Evolutionary conservation across 352 stramenopile genomes (phyloP), one percentile per base, ranked within the genome.

Genomic region (Phytophthora cryptogea): DNA sequence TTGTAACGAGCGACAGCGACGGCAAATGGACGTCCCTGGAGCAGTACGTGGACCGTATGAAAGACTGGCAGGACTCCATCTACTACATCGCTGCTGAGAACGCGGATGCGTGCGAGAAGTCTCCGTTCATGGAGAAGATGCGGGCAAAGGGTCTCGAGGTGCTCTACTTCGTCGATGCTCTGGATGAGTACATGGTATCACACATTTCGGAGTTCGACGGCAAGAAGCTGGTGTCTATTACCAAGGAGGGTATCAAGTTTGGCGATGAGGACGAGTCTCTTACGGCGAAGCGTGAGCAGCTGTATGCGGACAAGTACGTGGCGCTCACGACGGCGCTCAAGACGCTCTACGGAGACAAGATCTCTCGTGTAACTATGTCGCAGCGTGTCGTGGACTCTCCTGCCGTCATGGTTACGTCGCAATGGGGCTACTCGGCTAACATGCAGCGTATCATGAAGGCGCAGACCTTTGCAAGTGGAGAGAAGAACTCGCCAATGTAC

Each of bases 371-470:
- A 11, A 75, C 79, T 6, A 97, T 99, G 35, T 99, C 97, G 6
- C 91, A 98, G 60, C 90, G 95, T 53, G 81, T 99, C 5, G 79
- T 94, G 35, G 89, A 90, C 30, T 94, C 94, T 36, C 97, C 98
- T 10, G 94, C 93, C 2, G 95, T 99, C 56, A 97, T 99, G 63
- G 92, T 98, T 33, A 98, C 95, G 8, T 95, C 89, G 5, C 90
- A 99, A 70, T 99, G 96, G 80, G 97, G 97, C 17, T 93, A 99
- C 78, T 98, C 90, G 37, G 97, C 98, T 13, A 99, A 99, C 78
- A 99, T 99, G 97, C 97, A 99, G 77, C 89, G 97, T 37, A 99
- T 99, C 76, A 98, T 99, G 89, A 94, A 97, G 71, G 83, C 97
- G 23, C 98, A 99, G 81, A 97, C 98, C 13, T 98, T 99, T 68